Base-by-base conservation (phyloP, 1,284 basidiomycete genomes). In the Puccinia coronata region DNA sequence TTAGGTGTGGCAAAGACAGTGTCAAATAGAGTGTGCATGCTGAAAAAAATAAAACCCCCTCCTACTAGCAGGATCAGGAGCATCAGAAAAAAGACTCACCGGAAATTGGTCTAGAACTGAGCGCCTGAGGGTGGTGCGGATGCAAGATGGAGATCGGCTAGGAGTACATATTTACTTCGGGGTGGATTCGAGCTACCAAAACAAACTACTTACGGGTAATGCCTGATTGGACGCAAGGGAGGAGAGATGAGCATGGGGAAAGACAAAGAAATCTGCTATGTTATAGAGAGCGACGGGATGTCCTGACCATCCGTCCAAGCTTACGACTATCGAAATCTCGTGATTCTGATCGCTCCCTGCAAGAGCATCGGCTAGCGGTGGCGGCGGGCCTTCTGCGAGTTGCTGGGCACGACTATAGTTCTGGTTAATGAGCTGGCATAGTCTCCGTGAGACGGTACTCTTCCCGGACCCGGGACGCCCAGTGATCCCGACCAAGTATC, bases 161-260 rank as follows among this genome's bases (percentile, higher is more conserved):
- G 36, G 43, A 28, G 28, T 18, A 34, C 8, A n/a, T 36, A 23
- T 28, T n/a, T 18, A n/a, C 34, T 34, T 34, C 5, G 20, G 31
- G 31, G 9, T 18, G 39, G n/a, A n/a, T n/a, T n/a, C n/a, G n/a
- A n/a, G n/a, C n/a, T n/a, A n/a, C n/a, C n/a, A n/a, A n/a, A n/a
- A n/a, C n/a, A n/a, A n/a, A n/a, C n/a, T n/a, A 53, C 76, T 78
- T 36, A 78, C 76, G 76, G 65, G 39, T 55, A 78, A 69, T 78
- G 76, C 76, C 76, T 78, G 61, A 34, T 31, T 31, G 31, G 28
- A 23, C n/a, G 14, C 12, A 78, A 18, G 63, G 67, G 20, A 47
- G 18, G 11, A 69, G 20, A 47, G n/a, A 11, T 51, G 43, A 43
- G 20, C 18, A 36, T 9, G 23, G 49, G 28, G 20, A 34, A n/a